These are phyloP conservation scores for Xanthoconium separans DNA, from an alignment of 1,284 basidiomycete species.

Conservation along the genomic window DNA sequence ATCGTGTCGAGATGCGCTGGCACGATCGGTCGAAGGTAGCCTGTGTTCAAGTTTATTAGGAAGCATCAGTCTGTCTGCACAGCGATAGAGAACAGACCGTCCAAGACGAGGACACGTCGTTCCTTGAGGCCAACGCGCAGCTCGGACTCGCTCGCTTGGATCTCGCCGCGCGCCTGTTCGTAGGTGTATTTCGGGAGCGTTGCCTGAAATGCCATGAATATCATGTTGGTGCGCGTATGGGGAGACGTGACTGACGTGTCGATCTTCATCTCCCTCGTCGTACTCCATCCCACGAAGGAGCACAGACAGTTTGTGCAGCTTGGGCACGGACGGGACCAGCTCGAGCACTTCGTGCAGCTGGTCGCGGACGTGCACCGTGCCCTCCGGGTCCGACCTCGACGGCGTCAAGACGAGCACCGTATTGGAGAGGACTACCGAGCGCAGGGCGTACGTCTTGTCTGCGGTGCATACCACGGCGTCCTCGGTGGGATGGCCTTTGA, in stretches of 20 bases:
- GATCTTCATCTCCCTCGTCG: constrained; percentile 55
- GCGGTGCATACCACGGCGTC: constrained; percentile 87
- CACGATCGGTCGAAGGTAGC: constrained; percentile 67
- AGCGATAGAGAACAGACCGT: constrained; percentile 44
- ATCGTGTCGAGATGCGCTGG: constrained; percentile 64
- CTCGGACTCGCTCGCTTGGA: constrained; percentile 81
- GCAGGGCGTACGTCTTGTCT: constrained; percentile 75
- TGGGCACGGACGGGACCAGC: constrained; percentile 69
- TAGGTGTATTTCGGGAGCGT: constrained; percentile 46
- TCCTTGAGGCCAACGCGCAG: constrained; percentile 61
- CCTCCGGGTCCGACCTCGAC: constrained; percentile 38
- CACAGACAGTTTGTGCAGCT: constrained; percentile 62
- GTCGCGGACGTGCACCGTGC: constrained; percentile 60
- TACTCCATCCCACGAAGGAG: constrained; percentile 69
- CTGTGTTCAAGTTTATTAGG: constrained; percentile 35
- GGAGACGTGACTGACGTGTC: constrained; percentile 29
- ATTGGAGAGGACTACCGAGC: constrained; percentile 85
- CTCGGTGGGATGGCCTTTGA: constrained; percentile 80
- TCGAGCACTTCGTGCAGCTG: constrained; percentile 79
- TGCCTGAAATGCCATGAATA: constrained; percentile 8
- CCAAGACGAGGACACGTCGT: constrained; percentile 69
- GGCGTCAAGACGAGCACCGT: constrained; percentile 74
- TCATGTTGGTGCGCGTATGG: no score
- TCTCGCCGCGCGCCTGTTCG: constrained; percentile 55
- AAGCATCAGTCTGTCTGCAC: not conserved